A percentile compares a stretch with the other conserved stretches of the same genome.
Evolutionary conservation across 345 rosid genomes (phyloP).

Genomic region (Syzygium jambos): DNA sequence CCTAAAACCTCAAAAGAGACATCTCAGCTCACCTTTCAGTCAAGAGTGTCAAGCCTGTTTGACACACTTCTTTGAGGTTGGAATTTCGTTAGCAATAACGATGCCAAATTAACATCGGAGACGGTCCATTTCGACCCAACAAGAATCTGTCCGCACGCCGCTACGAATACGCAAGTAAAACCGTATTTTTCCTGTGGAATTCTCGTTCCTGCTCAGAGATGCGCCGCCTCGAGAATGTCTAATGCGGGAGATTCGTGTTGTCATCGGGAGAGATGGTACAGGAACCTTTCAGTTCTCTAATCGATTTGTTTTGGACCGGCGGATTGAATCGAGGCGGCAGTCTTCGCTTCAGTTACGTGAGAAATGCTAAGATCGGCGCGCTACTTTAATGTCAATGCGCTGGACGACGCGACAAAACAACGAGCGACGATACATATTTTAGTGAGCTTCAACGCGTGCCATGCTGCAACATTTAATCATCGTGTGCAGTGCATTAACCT

Average conservation of each 20-base stretch:
- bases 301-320: accelerated
- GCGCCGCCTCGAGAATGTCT: accelerated
- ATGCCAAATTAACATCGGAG: background rate
- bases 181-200: accelerated
- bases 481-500: background rate
- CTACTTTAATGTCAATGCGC: no score
- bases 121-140: background rate
- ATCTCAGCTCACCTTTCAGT: background rate
- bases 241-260: background rate
- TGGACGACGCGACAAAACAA: background rate
- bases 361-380: background rate
- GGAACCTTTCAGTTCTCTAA: no score
- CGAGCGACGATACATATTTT: background rate
- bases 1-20: background rate
- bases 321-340: accelerated
- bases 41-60: background rate
- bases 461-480: background rate
- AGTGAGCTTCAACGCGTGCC: background rate
- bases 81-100: background rate
- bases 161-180: background rate
- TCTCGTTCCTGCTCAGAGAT: background rate
- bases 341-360: accelerated
- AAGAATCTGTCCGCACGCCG: background rate
- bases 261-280: no score
- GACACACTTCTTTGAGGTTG: background rate